Percentiles rank a stretch among this genome's conserved stretches.
Evolutionary conservation across 441 rosid genomes (phyloP).

Genomic region (Adansonia gregorii): DNA sequence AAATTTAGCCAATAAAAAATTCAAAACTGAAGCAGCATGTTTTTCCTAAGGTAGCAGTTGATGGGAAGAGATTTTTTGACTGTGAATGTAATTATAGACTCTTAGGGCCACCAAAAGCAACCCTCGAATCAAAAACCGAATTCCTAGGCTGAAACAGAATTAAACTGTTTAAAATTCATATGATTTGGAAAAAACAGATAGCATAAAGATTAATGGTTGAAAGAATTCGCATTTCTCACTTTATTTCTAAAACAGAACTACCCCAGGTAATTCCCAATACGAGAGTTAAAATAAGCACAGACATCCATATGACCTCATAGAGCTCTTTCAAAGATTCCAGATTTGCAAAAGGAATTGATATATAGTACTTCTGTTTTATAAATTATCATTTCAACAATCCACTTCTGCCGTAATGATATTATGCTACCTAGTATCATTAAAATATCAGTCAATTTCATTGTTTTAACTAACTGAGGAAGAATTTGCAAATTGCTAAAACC

Average conservation of each 20-base stretch:
- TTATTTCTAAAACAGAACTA: background rate
- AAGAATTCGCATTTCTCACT: background rate
- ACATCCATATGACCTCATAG: background rate
- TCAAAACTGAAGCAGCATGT: background rate
- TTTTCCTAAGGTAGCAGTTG: background rate
- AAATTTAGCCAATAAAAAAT: background rate
- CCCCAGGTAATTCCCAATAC: background rate
- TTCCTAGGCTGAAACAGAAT: background rate
- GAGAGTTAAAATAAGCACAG: background rate
- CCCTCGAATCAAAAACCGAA: background rate
- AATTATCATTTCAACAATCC: background rate
- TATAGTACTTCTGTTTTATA: background rate
- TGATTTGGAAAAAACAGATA: background rate
- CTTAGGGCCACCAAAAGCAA: background rate
- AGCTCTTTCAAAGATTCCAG: background rate
- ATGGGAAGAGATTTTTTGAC: background rate
- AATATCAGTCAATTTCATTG: background rate
- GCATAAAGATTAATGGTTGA: background rate
- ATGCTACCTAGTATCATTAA: background rate
- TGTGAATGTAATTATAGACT: background rate
- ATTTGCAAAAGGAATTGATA: background rate
- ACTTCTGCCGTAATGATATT: background rate
- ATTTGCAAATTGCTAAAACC: background rate
- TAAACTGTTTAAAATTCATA: background rate
- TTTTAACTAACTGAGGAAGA: background rate